Conservation (phyloP, 495 filamentous ascomycete genomes). For the Neurospora sp. region DNA sequence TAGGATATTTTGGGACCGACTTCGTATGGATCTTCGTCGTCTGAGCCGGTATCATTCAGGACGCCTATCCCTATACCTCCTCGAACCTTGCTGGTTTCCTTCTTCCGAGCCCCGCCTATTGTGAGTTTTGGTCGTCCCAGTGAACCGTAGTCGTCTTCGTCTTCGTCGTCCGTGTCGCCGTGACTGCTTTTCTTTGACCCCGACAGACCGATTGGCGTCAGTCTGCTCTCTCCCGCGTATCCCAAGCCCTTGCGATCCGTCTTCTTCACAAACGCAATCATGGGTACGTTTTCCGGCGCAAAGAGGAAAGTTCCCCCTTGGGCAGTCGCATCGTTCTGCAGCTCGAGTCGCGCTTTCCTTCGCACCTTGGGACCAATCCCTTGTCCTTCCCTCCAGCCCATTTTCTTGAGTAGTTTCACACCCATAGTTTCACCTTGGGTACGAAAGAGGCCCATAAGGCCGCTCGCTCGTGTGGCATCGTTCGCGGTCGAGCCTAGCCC, state of each 20-base stretch:
- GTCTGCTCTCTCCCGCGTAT: slow-evolving; percentile 55
- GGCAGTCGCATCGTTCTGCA: slow-evolving; percentile 32
- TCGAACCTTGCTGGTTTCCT: slow-evolving; percentile 41
- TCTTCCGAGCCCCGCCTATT: slow-evolving; percentile 16
- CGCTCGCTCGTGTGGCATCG: slow-evolving; percentile 35
- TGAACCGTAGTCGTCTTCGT: slow-evolving; percentile 33
- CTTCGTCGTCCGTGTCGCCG: slow-evolving; percentile 36
- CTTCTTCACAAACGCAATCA: slow-evolving; percentile 70
- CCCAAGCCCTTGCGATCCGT: slow-evolving; percentile 75
- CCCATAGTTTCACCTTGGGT: slow-evolving; percentile 80
- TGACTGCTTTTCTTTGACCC: slow-evolving; percentile 10
- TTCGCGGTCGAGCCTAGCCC: slow-evolving; percentile 66
- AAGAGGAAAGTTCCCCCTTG: slow-evolving; percentile 61
- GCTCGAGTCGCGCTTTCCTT: slow-evolving; percentile 58
- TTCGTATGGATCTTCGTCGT: slow-evolving; percentile 92
- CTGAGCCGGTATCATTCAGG: slow-evolving; percentile 91
- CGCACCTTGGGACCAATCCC: slow-evolving; percentile 86
- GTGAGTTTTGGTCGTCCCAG: slow-evolving; percentile 22
- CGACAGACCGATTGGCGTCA: slow-evolving; percentile 24
- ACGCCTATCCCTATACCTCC: slow-evolving; percentile 81
- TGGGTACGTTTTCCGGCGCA: slow-evolving; percentile 73
- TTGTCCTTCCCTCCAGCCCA: slow-evolving; percentile 95
- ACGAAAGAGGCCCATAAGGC: slow-evolving; percentile 67
- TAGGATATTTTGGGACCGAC: slow-evolving; percentile 89
- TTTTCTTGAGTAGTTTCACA: slow-evolving; percentile 73